Evolutionary conservation across 441 rosid species (phyloP), one percentile per base, ranked within the genome.

Genomic region (Adansonia gregorii): DNA sequence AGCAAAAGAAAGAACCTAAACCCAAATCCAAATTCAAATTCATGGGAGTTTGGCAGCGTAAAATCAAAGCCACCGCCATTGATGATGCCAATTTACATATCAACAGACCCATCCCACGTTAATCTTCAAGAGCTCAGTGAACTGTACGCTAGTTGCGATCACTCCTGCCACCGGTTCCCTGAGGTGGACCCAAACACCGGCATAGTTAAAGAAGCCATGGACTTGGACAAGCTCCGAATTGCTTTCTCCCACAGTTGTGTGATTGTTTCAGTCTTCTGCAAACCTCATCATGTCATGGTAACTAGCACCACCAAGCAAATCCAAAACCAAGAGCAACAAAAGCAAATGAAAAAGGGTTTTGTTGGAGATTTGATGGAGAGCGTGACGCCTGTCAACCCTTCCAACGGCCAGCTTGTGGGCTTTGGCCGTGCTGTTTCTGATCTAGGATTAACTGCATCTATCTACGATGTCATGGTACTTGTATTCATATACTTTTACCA

Each of bases 391-490:
- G 86, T 87, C 35, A 85, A 77, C 48, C 95, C 96, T 75, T 77
- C 84, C 31, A 80, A 81, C 64, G 90, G 90, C n/a, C 63, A 78
- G 81, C 85, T 93, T 63, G 94, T 93, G 66, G 98, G 95, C n/a
- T 91, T 95, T 58, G 95, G 97, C 54, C 91, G 98, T 54, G 97
- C 93, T 2, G 92, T 93, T 81, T 92, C 98, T 78, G 98, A 95
- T 77, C 11, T 75, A 59, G 92, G 93, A 71, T 87, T 94, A 87
- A 93, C 97, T 14, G 97, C 98, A 69, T 88, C 98, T 68, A 85
- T 95, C 55, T 81, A 88, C 54, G 97, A 93, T 85, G 87, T 93
- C 70, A 86, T 92, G 98, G 98, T 93, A 83, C 49, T 22, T 55
- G 41, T 46, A n/a, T 45, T 60, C 2, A 10, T 31, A 22, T 66